phyloP scores from a whole-genome alignment of 192 early-diverging fungal species.

The Lunasporangiospora selenospora region DNA sequence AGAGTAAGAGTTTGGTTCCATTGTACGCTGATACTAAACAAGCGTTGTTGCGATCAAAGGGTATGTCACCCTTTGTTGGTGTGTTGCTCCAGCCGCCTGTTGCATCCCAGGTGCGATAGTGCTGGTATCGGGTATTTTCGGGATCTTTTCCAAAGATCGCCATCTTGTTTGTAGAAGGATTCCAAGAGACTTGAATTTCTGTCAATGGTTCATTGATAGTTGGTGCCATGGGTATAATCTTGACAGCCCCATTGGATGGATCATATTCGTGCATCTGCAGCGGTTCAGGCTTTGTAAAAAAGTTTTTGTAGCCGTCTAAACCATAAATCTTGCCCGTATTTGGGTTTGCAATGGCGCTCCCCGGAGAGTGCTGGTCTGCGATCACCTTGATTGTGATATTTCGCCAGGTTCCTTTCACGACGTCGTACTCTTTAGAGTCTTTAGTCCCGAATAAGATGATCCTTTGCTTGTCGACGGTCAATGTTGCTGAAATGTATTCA shows the following conservation, averaged over 20 bases:
- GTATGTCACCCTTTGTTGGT: background rate
- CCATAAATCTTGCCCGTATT: no score
- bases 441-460: slow-evolving; percentile 6
- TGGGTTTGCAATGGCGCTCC: background rate
- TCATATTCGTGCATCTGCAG: no score
- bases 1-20: slow-evolving; percentile 20
- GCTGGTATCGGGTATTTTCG: background rate
- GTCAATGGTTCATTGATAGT: background rate
- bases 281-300: no score
- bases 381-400: no score
- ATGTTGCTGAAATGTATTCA: background rate
- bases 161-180: no score
- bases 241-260: no score
- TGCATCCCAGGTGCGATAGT: background rate
- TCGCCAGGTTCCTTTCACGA: slow-evolving; percentile 1
- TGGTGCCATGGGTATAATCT: no score
- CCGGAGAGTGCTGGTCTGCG: background rate
- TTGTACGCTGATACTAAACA: slow-evolving; percentile 2
- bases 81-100: no score
- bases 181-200: background rate
- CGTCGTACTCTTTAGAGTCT: background rate
- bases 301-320: no score
- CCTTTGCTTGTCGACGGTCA: background rate
- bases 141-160: no score
- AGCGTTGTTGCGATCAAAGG: background rate